phyloP scores from a whole-genome alignment of 2,329 filamentous ascomycete species.

The Coniochaeta sp. region DNA sequence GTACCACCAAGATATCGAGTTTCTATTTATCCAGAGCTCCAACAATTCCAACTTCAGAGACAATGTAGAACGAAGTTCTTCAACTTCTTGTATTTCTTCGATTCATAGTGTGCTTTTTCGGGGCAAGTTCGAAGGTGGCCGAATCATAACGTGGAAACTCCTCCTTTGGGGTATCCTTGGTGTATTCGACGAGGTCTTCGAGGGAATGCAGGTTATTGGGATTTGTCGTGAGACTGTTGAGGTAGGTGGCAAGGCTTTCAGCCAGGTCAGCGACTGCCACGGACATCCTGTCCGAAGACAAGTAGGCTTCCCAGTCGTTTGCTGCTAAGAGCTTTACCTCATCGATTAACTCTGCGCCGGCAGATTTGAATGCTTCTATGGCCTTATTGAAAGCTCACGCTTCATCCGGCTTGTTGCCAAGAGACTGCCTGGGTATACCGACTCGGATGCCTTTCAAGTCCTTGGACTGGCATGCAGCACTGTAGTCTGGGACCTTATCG shows the following conservation, averaged over 20 bases:
- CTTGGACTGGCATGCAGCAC: background rate
- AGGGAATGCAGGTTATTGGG: background rate
- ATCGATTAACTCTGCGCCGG: background rate
- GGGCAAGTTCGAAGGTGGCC: background rate
- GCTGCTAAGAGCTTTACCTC: background rate
- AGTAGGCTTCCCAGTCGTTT: background rate
- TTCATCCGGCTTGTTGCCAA: background rate
- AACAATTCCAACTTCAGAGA: background rate
- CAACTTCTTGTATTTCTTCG: background rate
- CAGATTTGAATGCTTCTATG: background rate
- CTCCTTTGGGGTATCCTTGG: background rate
- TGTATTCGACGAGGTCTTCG: background rate
- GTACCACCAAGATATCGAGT: background rate
- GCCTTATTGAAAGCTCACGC: background rate
- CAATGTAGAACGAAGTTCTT: background rate
- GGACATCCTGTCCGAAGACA: background rate
- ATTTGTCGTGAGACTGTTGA: background rate
- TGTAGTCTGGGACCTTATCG: slow-evolving; percentile 47
- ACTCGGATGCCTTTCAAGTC: background rate
- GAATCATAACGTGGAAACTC: background rate
- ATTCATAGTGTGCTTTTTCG: background rate
- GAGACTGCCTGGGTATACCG: background rate
- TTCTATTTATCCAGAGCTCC: background rate
- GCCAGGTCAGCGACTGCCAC: background rate
- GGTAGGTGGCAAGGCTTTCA: background rate